Evolutionary conservation across 805 yeast genomes (phyloP).

Genomic region (Lipomyces starkeyi): DNA sequence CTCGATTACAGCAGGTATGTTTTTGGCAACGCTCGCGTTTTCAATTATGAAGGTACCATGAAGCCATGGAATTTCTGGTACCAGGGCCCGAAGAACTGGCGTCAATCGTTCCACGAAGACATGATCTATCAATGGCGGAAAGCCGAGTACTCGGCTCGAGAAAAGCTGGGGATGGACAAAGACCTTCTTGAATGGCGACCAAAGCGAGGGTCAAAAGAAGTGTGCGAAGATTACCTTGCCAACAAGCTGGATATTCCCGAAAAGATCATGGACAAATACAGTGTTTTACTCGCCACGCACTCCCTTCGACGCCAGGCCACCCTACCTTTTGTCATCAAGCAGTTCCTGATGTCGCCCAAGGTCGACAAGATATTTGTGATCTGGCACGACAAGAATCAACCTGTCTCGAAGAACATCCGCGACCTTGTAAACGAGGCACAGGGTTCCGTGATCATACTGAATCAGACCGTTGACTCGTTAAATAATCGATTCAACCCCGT

Average conservation of each 20-base stretch:
- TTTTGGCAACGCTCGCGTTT: conserved; percentile 32
- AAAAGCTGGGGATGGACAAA: conserved; percentile 25
- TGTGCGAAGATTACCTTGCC: conserved; percentile 29
- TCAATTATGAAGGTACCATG: conserved; percentile 35
- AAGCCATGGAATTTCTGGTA: conserved; percentile 37
- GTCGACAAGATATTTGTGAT: conserved; percentile 35
- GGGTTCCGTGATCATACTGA: conserved; percentile 27
- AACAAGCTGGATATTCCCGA: conserved; percentile 25
- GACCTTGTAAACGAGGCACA: conserved; percentile 21
- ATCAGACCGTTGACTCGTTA: conserved; percentile 35
- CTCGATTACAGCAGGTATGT: conserved; percentile 28
- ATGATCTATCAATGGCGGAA: conserved; percentile 35
- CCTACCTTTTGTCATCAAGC: conserved; percentile 34
- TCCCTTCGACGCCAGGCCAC: conserved; percentile 36
- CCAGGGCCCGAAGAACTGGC: conserved; percentile 30
- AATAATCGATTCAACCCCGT: conserved; percentile 37
- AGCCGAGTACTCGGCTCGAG: conserved; percentile 25
- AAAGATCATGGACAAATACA: conserved; percentile 29
- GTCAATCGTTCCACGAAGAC: conserved; percentile 27
- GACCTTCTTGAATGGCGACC: conserved; percentile 32
- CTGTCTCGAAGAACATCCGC: conserved; percentile 28
- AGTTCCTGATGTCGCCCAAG: conserved; percentile 26
- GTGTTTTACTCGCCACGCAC: conserved; percentile 35
- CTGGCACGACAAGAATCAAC: conserved; percentile 35
- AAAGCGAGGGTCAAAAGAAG: conserved; percentile 29